These are phyloP conservation scores for Stellera chamaejasme DNA, from an alignment of 345 rosid genomes.

Conservation along the genomic window DNA sequence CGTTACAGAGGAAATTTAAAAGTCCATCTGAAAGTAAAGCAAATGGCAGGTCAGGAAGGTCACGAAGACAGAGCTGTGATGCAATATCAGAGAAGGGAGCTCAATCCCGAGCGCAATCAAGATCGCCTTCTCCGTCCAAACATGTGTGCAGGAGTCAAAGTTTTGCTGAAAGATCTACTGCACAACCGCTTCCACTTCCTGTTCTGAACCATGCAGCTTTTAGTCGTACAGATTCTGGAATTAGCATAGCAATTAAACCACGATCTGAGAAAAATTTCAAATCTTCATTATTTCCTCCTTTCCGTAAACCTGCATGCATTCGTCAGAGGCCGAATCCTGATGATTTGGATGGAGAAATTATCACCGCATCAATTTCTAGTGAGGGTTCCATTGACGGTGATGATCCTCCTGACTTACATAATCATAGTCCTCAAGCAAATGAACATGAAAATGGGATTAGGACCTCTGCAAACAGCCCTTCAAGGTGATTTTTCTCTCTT, in stretches of 20 bases:
- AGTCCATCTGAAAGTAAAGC: constrained; percentile 34
- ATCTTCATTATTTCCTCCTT: constrained; percentile 40
- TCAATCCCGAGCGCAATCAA: constrained; percentile 37
- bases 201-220: constrained; percentile 24
- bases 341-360: constrained; percentile 42
- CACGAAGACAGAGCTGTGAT: constrained; percentile 32
- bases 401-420: constrained; percentile 30
- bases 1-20: constrained; percentile 38
- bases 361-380: constrained; percentile 39
- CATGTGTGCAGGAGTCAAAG: constrained; percentile 47
- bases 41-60: constrained; percentile 29
- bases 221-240: constrained; percentile 35
- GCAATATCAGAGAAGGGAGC: constrained; percentile 35
- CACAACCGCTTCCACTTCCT: constrained; percentile 63
- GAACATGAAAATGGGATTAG: constrained; percentile 37
- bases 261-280: constrained; percentile 30
- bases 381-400: constrained; percentile 44
- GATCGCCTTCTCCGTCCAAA: constrained; percentile 49
- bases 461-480: constrained; percentile 33
- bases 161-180: constrained; percentile 37
- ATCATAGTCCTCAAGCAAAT: constrained; percentile 38
- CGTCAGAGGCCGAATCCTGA: constrained; percentile 23
- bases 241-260: constrained; percentile 25
- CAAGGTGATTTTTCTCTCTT: constrained; percentile 29
- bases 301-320: constrained; percentile 44